phyloP scores from a whole-genome alignment of 1,284 basidiomycete species.

The Sanguinoderma infundibulare region DNA sequence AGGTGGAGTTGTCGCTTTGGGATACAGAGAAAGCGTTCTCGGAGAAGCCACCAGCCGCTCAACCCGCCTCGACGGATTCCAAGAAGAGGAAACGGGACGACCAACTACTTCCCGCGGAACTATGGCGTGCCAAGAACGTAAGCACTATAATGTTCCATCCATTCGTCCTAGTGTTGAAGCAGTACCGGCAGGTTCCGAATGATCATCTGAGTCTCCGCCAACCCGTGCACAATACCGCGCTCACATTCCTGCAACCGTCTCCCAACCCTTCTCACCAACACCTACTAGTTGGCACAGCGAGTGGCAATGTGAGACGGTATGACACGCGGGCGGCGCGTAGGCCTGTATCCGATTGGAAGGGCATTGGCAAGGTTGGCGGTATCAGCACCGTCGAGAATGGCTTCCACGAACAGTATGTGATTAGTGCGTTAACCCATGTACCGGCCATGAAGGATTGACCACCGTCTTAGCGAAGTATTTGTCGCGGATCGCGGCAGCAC shows the following conservation, averaged over 20 bases:
- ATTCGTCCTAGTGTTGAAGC: not conserved
- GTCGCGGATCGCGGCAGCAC: slow-evolving; percentile 75
- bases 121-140: slow-evolving; percentile 84
- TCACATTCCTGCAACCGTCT: slow-evolving; percentile 57
- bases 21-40: slow-evolving; percentile 72
- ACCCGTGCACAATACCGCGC: slow-evolving; percentile 78
- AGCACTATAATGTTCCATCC: slow-evolving; percentile 15
- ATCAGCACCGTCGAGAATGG: slow-evolving; percentile 68
- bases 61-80: slow-evolving; percentile 22
- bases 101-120: slow-evolving; percentile 68
- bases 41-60: slow-evolving; percentile 14
- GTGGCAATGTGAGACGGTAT: slow-evolving; percentile 80
- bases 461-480: slow-evolving; percentile 68
- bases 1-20: slow-evolving; percentile 88
- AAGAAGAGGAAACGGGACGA: slow-evolving; percentile 76
- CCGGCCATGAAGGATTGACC: not conserved
- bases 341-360: slow-evolving; percentile 72
- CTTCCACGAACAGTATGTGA: slow-evolving; percentile 67
- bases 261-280: slow-evolving; percentile 48
- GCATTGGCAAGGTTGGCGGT: slow-evolving; percentile 68
- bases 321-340: slow-evolving; percentile 77
- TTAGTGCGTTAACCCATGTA: not conserved
- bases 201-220: slow-evolving; percentile 81
- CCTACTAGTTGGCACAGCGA: slow-evolving; percentile 75
- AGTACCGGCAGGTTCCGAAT: slow-evolving; percentile 62